Evolutionary conservation across 345 rosid genomes (phyloP), one percentile per base, ranked within the genome.

Genomic region (Populus euphratica): DNA sequence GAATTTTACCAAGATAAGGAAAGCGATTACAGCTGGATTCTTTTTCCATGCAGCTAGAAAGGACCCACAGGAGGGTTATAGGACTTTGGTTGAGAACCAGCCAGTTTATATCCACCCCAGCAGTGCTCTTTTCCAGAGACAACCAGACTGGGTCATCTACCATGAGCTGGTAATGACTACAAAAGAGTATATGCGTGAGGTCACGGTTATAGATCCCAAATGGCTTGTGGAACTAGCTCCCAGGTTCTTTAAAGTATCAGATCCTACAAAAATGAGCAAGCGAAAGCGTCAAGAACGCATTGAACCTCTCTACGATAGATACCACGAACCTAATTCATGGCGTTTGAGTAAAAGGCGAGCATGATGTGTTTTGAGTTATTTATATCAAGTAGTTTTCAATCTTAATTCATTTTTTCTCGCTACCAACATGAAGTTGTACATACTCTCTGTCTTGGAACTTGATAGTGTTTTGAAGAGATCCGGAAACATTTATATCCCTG

Each of bases 161-260:
- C 94, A 93, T 69, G 98, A 95, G 84, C 88, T 93, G 31, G 99
- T 93, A 67, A 93, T 93, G 98, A 93, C 98, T 6, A 93, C 94
- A 0, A 93, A 93, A 79, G 99, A 93, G 83, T 95, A 93, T 83
- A 91, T 92, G 98, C 88, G 91, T 25, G 94, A 95, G 81, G 92
- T 89, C n/a, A 93, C 97, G 0, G 94, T 91, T 66, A 78, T 91
- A 27, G 98, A 93, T 75, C 99, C 99, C 9, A 89, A 92, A 75
- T 95, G 98, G 99, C 96, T 93, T 1, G 96, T 91, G 59, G 96
- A 91, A 83, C 82, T 92, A 62, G 99, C 98, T 18, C 93, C 99
- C 14, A 90, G 94, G 70, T 95, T 90, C 86, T 95, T 95, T 87
- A 93, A 90, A 82, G 94, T 88, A 4, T 73, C 97, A 50, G 97